Conservation (phyloP, 2,329 filamentous ascomycete genomes). For the Orbilia brochopaga region DNA sequence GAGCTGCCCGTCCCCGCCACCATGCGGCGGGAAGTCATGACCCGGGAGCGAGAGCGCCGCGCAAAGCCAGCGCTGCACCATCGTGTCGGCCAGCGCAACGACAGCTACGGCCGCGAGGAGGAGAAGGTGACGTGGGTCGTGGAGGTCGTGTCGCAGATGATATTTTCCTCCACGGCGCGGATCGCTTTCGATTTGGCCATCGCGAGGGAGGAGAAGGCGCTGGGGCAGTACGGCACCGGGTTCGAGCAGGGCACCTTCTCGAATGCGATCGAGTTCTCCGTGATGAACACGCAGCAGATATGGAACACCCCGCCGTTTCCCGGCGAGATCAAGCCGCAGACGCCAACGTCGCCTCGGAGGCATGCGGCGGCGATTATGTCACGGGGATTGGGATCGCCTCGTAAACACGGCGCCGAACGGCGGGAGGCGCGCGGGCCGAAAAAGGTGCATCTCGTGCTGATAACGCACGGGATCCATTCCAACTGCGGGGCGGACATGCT, state of each 20-base stretch:
- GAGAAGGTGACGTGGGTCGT: conserved; percentile 82
- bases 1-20: conserved; percentile 79
- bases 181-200: conserved; percentile 88
- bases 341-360: conserved; percentile 40
- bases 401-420: conserved; percentile 25
- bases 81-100: conserved; percentile 33
- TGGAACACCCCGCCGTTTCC: conserved; percentile 93
- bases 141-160: conserved; percentile 87
- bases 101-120: conserved; percentile 57
- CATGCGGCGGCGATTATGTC: conserved; percentile 1
- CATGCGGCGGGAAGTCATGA: conserved; percentile 65
- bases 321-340: conserved; percentile 61
- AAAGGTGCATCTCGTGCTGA: conserved; percentile 85
- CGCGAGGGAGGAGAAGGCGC: conserved; percentile 81
- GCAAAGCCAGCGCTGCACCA: conserved; percentile 19
- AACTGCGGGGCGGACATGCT: conserved; percentile 97
- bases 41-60: conserved; percentile 26
- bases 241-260: conserved; percentile 65
- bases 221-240: conserved; percentile 57
- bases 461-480: conserved; percentile 94
- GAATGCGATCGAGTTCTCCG: conserved; percentile 74
- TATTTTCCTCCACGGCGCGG: conserved; percentile 87
- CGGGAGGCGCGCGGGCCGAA: conserved; percentile 66
- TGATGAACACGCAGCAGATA: conserved; percentile 85
- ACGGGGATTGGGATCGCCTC: conserved; percentile 33